These are phyloP conservation scores for Beta vulgaris DNA, from an alignment of 148 eudicot species.

Conservation along the genomic window DNA sequence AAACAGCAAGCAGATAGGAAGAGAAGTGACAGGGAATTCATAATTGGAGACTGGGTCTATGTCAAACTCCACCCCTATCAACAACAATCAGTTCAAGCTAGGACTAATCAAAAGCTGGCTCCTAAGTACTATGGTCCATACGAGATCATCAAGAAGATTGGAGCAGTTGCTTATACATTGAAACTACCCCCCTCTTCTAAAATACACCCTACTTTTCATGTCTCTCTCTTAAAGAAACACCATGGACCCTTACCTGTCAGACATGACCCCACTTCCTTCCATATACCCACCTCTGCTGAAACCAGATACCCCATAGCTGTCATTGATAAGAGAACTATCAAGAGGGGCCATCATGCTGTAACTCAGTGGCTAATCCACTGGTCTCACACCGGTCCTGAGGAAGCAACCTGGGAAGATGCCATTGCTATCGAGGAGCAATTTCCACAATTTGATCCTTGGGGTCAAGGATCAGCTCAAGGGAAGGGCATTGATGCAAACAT, in stretches of 20 bases:
- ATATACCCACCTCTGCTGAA: background rate
- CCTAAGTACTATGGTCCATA: background rate
- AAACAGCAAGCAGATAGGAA: no score
- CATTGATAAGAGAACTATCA: no score
- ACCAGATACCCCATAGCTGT: background rate
- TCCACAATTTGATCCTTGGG: no score
- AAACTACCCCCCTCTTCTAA: background rate
- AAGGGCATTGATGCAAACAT: no score
- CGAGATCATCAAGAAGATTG: background rate
- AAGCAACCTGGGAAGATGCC: background rate
- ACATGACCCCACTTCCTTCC: background rate
- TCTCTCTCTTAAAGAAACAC: background rate
- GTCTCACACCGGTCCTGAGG: background rate
- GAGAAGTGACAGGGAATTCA: no score
- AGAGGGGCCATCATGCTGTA: background rate
- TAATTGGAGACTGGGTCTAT: no score
- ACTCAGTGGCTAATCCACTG: background rate
- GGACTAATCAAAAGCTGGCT: background rate
- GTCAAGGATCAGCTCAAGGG: no score
- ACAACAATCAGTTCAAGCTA: background rate
- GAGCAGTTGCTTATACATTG: background rate
- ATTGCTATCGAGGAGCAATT: no score
- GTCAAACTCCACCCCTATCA: no score
- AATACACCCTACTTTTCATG: slow-evolving; percentile 1
- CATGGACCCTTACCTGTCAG: background rate